Conservation (phyloP, 768 basidiomycete species). For the Rhodotorula kratochvilovae region DNA sequence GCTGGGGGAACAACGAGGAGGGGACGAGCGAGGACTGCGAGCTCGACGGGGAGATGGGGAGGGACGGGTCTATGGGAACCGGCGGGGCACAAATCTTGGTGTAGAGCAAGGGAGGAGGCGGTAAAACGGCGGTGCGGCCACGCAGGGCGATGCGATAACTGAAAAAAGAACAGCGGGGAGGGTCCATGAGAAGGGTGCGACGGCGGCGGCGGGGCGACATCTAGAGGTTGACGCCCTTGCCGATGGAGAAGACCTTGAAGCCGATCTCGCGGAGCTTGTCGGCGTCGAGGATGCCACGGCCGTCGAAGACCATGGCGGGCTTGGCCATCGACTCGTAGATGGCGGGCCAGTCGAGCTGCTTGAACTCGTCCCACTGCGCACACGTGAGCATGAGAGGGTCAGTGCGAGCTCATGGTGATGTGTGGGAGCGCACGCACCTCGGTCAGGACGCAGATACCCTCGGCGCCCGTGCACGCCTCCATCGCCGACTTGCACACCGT, state of each 20-base stretch:
- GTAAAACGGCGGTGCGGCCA: too few relatives aligned
- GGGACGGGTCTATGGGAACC: too few relatives aligned
- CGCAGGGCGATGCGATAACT: too few relatives aligned
- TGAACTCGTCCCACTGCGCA: constrained; percentile 83
- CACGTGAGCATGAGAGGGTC: not conserved
- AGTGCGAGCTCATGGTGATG: not conserved
- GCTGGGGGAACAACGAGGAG: too few relatives aligned
- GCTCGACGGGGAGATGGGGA: too few relatives aligned
- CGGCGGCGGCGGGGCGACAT: too few relatives aligned
- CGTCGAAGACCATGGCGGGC: constrained; percentile 95
- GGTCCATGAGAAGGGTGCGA: too few relatives aligned
- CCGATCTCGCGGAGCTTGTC: constrained; percentile 76
- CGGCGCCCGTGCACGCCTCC: constrained; percentile 81
- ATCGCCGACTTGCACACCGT: constrained; percentile 69
- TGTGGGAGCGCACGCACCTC: constrained; percentile 52
- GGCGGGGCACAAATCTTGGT: too few relatives aligned
- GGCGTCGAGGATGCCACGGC: constrained; percentile 77
- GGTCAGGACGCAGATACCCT: constrained; percentile 91
- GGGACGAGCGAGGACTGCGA: too few relatives aligned
- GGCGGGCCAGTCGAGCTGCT: constrained; percentile 77
- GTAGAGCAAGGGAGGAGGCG: too few relatives aligned
- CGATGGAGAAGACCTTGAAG: constrained; percentile 60
- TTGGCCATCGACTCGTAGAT: constrained; percentile 88
- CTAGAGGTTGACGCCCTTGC: constrained; percentile 38
- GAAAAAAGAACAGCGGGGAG: too few relatives aligned